These are phyloP conservation scores for barley (Hordeum vulgare) DNA, from an alignment of 176 grass and related monocot genomes.

Conservation along the genomic window DNA sequence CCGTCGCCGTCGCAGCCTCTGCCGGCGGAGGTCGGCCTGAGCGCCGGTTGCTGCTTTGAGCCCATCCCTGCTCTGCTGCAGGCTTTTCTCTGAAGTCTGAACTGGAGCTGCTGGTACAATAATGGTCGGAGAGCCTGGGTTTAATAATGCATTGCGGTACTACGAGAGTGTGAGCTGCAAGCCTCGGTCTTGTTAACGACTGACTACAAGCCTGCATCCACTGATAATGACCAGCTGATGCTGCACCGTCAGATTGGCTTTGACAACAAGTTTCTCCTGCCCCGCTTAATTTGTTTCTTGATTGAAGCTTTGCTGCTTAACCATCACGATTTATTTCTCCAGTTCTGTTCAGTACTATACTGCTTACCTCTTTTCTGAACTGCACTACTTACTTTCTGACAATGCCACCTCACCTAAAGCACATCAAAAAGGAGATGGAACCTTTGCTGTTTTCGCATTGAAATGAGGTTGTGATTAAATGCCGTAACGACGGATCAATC, in stretches of 20 bases:
- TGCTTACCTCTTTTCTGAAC: too few relatives aligned
- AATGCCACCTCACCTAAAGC: background rate
- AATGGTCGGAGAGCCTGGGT: too few relatives aligned
- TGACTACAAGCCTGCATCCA: too few relatives aligned
- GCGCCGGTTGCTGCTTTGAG: background rate
- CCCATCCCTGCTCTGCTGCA: background rate
- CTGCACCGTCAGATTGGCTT: background rate
- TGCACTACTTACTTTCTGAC: background rate
- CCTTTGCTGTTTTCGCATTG: too few relatives aligned
- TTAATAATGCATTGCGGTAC: background rate
- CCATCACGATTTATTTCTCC: background rate
- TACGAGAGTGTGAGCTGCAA: too few relatives aligned
- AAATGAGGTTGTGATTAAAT: too few relatives aligned
- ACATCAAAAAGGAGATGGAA: background rate
- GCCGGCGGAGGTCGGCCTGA: background rate
- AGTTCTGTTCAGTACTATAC: too few relatives aligned
- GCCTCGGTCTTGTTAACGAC: too few relatives aligned
- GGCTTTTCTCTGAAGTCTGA: too few relatives aligned
- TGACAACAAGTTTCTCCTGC: too few relatives aligned
- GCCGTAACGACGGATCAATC: background rate
- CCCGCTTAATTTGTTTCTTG: background rate
- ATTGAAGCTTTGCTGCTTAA: background rate
- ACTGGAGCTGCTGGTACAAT: too few relatives aligned
- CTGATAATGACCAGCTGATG: background rate
- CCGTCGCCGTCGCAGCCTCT: background rate